Base-by-base conservation (phyloP, 2,329 filamentous ascomycete genomes). In the Fusarium longipes region DNA sequence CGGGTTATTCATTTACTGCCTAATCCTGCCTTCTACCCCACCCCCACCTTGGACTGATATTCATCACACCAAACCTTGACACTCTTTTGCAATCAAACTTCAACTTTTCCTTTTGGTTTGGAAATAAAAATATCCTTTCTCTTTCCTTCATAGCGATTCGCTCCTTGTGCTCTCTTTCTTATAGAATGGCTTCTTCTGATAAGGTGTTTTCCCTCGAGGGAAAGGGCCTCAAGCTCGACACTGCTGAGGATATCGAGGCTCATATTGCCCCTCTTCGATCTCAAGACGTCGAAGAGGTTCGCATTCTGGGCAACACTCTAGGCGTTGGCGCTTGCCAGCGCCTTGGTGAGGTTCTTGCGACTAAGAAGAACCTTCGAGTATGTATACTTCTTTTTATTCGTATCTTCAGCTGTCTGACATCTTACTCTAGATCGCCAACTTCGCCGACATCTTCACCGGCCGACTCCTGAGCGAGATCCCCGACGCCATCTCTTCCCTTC, bases 381-480 rank as follows among this genome's bases (percentile, higher is more conserved):
- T 57, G 80, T 66, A 24, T 24, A 36, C 15, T 38, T 38, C 17
- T 45, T 36, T 5, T 40, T 32, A 15, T 35, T 14, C 15, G n/a
- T 35, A 3, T 43, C 20, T 18, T 18, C 14, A 11, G 25, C 54
- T 22, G 17, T 18, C 50, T 65, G 52, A 69, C 49, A 18, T 3
- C 30, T 36, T 32, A 39, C 22, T 38, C n/a, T 73, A 90, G 88
- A 83, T 90, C 75, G 94, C 92, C 76, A 97, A 97, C 81, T 85
- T 99, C 57, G 94, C 94, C 78, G 96, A 99, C 79, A 97, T 99
- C 83, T 99, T 98, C 83, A 99, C 96, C 60, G 93, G 92, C 30
- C 93, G 96, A 70, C 88, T 98, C 43, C 89, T 98, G 66, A 91
- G 89, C 79, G 96, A 99, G 79, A 99, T 99, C 67, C 96, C 96